Base-by-base conservation (phyloP, 306 rosid species). In the Morella rubra region DNA sequence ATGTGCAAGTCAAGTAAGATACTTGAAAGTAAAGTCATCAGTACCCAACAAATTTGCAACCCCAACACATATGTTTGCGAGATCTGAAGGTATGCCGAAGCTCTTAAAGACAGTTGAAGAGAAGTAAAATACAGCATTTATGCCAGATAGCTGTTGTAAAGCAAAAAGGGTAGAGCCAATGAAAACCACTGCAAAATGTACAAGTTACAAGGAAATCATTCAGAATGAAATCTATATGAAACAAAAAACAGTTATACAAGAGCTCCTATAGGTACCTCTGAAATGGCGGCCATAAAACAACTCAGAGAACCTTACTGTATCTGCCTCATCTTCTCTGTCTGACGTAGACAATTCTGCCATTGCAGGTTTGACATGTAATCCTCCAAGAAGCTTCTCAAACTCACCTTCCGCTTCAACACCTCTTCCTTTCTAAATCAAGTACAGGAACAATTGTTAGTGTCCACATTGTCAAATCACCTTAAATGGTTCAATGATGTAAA, bases 111-210 rank as follows among this genome's bases (percentile, higher is more conserved):
- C 91, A 5, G 93, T 80, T 16, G 97, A 89, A 69, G 97, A 92
- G 87, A 92, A 92, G 85, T 88, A 92, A 81, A 92, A 92, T 67
- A 92, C 85, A 53, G 96, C 97, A 80, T 92, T 92, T 84, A 92
- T 90, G 86, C 97, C 97, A 59, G 97, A 90, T 15, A 92, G 91
- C 84, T 92, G 97, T 89, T 92, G 97, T 76, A 92, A 90, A 58
- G 93, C 96, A 85, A 89, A 90, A 87, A 92, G 93, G 56, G 86
- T 9, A 79, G 92, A 92, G 70, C 97, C 97, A 77, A 90, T 86
- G 91, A 86, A 89, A 81, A 90, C 82, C 90, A 90, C 97, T 92
- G 96, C 96, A 90, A 90, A 84, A 90, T 73, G 77, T 76, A 65
- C 72, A 81, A 44, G 74, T 47, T 59, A 79, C 78, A 76, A 81